A percentile compares a stretch with the other conserved stretches of the same genome.
Conservation (phyloP, 345 rosid genomes). For the Erucastrum elatum region DNA sequence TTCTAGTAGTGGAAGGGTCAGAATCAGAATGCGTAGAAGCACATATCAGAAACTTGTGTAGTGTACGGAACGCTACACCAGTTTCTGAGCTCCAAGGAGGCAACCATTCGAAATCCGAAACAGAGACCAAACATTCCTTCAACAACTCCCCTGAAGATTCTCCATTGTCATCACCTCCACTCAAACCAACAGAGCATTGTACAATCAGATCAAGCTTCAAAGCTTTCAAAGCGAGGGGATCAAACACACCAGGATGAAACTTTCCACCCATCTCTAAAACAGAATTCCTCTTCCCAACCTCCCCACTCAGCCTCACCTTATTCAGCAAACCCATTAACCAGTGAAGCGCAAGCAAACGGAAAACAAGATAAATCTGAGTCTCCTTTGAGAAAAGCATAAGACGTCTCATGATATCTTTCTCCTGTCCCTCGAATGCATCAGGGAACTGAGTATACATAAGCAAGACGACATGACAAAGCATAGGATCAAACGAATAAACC, state of each 20-base stretch:
- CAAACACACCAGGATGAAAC: slow-evolving; percentile 80
- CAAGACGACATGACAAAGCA: slow-evolving; percentile 73
- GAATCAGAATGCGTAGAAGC: slow-evolving; percentile 64
- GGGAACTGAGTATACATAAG: slow-evolving; percentile 57
- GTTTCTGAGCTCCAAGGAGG: slow-evolving; percentile 97
- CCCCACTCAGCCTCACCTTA: slow-evolving; percentile 47
- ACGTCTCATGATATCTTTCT: slow-evolving; percentile 65
- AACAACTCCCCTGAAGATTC: slow-evolving; percentile 51
- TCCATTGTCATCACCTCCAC: slow-evolving; percentile 37
- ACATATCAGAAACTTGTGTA: slow-evolving; percentile 81
- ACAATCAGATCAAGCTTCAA: slow-evolving; percentile 87
- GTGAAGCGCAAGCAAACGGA: slow-evolving; percentile 80
- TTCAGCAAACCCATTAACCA: slow-evolving; percentile 77
- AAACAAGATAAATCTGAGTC: slow-evolving; percentile 63
- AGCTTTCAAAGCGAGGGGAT: slow-evolving; percentile 85
- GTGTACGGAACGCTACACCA: slow-evolving; percentile 77
- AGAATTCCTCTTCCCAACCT: slow-evolving; percentile 53
- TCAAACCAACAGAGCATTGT: slow-evolving; percentile 52
- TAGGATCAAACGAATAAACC: slow-evolving; percentile 81
- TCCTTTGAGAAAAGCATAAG: slow-evolving; percentile 68
- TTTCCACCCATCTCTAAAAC: slow-evolving; percentile 60
- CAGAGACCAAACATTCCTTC: slow-evolving; percentile 68
- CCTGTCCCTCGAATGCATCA: slow-evolving; percentile 82
- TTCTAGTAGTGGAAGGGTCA: slow-evolving; percentile 57
- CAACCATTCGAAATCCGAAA: slow-evolving; percentile 89